Evolutionary conservation across 495 filamentous ascomycete species (phyloP), one percentile per base, ranked within the genome.

Genomic region (Lichenothelia convexa): DNA sequence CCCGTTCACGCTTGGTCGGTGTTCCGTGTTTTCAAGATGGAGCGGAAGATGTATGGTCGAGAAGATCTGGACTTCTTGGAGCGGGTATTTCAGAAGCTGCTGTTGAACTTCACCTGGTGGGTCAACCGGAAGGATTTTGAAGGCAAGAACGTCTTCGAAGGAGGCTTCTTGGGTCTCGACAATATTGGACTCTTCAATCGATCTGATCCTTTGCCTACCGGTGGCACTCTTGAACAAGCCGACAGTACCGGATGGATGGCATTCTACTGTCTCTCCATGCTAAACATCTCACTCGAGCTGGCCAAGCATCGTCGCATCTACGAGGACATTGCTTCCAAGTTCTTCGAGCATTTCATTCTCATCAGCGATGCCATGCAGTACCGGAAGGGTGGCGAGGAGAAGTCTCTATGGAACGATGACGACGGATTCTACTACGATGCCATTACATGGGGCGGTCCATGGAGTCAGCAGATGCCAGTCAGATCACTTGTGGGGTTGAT

Each of bases 211-310:
- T 61, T 95, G 21, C 87, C 87, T 8, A 94, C 89, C 0, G 87
- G 87, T 15, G 87, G 87, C 52, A 75, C 80, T 2, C 66, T 95
- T 13, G 87, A 94, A 56, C 87, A 95, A 59, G 87, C 87, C 7
- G 87, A 95, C 63, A 91, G 82, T 45, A 95, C 87, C 4, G 87
- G 87, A 34, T 95, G 87, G 87, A 95, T 95, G 87, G 87, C 78
- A 11, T 94, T 93, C 51, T 95, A 93, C 58, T 92, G 73, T 44
- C 61, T 95, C 35, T 78, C 69, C 58, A 95, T 95, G 87, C 65
- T 95, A 46, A 95, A 95, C 53, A 94, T 95, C 48, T 76, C 85
- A 7, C 65, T 95, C 16, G 87, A 93, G 57, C 62, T 95, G 38
- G 85, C 87, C 17, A 95, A 93, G 59, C 84, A 93, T 53, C 73